Percentiles rank a stretch among this genome's conserved stretches.
Evolutionary conservation across 2,329 filamentous ascomycete species (phyloP).

Genomic region (Apiospora pterosperma): DNA sequence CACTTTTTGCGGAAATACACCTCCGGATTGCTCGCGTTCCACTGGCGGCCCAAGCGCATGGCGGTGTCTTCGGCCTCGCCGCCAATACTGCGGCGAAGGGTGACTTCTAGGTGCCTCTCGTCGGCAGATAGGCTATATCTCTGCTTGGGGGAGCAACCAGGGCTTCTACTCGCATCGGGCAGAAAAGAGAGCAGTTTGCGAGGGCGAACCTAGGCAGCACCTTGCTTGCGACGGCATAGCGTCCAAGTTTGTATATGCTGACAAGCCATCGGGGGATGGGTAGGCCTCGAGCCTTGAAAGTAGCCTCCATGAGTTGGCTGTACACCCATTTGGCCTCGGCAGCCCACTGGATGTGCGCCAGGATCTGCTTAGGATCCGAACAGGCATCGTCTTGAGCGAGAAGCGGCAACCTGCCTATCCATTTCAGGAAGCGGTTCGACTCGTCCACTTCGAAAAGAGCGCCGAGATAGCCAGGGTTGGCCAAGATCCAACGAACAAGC

Average conservation of each 20-base stretch:
- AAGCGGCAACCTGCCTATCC: not conserved
- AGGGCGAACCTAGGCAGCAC: not conserved
- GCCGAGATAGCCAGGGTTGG: not conserved
- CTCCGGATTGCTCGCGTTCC: conserved; percentile 15
- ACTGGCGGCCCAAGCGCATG: conserved; percentile 10
- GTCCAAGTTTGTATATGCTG: conserved; percentile 6
- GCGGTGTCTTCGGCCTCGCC: not conserved
- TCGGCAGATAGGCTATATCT: not conserved
- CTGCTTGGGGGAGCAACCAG: not conserved
- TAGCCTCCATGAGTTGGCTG: not conserved
- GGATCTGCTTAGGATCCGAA: not conserved
- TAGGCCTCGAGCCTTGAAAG: not conserved
- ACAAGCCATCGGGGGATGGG: conserved; percentile 3
- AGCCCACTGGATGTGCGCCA: not conserved
- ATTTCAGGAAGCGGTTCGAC: not conserved
- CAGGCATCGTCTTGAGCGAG: not conserved
- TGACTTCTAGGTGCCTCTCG: conserved; percentile 2
- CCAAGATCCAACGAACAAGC: not conserved
- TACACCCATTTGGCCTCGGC: not conserved
- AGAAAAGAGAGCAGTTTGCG: not conserved
- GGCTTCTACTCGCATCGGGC: not conserved
- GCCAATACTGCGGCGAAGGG: conserved; percentile 3
- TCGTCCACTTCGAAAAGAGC: not conserved
- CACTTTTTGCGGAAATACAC: conserved; percentile 15
- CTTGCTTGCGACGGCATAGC: conserved; percentile 1